Evolutionary conservation across 257 asterid genomes (phyloP), one percentile per base, ranked within the genome.

Genomic region (Plantago elongata): DNA sequence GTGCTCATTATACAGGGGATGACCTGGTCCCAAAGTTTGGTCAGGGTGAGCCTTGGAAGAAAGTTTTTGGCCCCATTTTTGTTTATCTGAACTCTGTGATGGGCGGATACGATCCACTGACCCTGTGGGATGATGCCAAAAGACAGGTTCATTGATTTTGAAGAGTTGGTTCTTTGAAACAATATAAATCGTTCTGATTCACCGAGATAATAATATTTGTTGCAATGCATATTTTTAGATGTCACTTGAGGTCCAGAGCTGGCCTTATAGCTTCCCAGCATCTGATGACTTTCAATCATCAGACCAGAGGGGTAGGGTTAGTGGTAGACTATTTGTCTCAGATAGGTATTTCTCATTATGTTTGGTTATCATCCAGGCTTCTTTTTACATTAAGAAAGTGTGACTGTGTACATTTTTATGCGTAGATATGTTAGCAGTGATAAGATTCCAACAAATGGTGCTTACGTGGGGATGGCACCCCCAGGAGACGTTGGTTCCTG

Each of bases 231-330:
- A 27, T 70, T 47, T 62, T 55, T 69, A 81, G 87, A 75, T 78
- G 87, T 51, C 43, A 42, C 72, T 71, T 59, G 84, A 78, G 65
- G 78, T 75, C 59, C 69, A 71, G 47, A 75, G 82, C 74, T 91
- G 96, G 96, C 96, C 98, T 44, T 91, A 91, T 68, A 63, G 50
- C 72, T 91, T 91, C 68, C 94, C 95, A 40, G 87, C 81, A 48
- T 88, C 96, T 11, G 90, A 74, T 62, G 94, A 88, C 62, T 91
- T 78, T 74, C 84, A 77, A 29, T 60, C 69, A 13, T 74, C 82
- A 3, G 81, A 84, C 30, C 79, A 84, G 69, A 76, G 98, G 70
- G 98, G 96, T 52, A 66, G 54, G 12, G 74, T 84, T 43, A 65
- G 29, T 15, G 98, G 96, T 47, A 82, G 77, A 78, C 79, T 91